Conservation (phyloP, 495 filamentous ascomycete genomes). For the Pseudomonodictys pantanalensis region DNA sequence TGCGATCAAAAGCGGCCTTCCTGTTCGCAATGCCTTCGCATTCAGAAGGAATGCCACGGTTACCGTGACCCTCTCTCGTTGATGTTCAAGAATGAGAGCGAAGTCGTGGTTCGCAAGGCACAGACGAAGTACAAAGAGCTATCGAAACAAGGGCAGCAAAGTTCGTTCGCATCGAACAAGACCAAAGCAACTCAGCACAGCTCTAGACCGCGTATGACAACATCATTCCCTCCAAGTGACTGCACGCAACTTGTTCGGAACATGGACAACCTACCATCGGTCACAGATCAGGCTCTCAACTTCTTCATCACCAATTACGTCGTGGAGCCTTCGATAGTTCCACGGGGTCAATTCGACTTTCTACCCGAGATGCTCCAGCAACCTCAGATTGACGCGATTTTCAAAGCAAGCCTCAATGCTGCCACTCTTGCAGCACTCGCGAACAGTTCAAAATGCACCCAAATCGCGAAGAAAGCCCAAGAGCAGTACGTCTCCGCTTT, state of each 20-base stretch:
- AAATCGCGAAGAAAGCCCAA: conserved; percentile 11
- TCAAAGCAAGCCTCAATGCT: conserved; percentile 17
- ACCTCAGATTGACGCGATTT: neutral
- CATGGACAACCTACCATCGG: neutral
- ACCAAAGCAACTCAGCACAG: too few relatives aligned
- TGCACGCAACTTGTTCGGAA: too few relatives aligned
- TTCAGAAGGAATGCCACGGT: conserved; percentile 12
- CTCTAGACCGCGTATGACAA: too few relatives aligned
- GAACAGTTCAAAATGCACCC: neutral
- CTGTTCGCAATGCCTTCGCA: conserved; percentile 17
- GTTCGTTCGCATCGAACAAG: too few relatives aligned
- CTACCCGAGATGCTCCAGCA: conserved; percentile 1
- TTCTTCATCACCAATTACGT: conserved; percentile 23
- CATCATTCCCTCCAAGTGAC: too few relatives aligned
- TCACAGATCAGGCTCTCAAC: conserved; percentile 12
- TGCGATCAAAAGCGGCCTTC: conserved; percentile 22
- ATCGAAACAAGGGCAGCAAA: neutral
- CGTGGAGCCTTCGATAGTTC: neutral
- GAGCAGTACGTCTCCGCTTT: conserved; percentile 18
- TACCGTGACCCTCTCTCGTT: conserved; percentile 16
- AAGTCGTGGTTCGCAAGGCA: conserved; percentile 13
- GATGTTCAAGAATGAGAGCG: conserved; percentile 26
- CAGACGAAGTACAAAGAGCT: conserved; percentile 17
- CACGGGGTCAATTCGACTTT: conserved; percentile 16
- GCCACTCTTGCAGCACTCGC: conserved; percentile 18